phyloP scores from a whole-genome alignment of 2,329 filamentous ascomycete genomes.

The Bipolaris cookei region DNA sequence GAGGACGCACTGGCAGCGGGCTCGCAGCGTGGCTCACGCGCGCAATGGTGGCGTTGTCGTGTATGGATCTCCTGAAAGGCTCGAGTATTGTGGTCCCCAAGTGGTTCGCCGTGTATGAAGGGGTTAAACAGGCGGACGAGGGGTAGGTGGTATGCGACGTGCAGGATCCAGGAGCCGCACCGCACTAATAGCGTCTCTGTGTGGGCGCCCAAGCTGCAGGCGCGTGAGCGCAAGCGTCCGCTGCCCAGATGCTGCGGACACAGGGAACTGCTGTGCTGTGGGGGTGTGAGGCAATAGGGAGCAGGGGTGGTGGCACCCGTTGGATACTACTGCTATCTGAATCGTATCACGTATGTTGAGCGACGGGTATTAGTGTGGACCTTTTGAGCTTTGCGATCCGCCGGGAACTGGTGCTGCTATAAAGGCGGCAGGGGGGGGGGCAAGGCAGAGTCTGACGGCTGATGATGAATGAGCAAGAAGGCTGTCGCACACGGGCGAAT shows the following conservation, averaged over 20 bases:
- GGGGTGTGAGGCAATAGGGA: slow-evolving; percentile 35
- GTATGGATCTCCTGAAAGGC: slow-evolving; percentile 28
- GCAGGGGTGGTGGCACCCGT: slow-evolving; percentile 31
- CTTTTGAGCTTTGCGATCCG: slow-evolving; percentile 17
- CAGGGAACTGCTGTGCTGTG: slow-evolving; percentile 49
- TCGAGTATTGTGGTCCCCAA: slow-evolving; percentile 21
- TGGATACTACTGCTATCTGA: slow-evolving; percentile 21
- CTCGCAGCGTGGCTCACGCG: slow-evolving; percentile 47
- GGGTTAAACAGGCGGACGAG: slow-evolving; percentile 31
- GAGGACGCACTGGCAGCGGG: slow-evolving; percentile 29
- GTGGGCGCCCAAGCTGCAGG: slow-evolving; percentile 23
- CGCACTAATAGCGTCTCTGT: slow-evolving; percentile 27
- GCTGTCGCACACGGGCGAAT: slow-evolving; percentile 15
- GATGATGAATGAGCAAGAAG: background rate
- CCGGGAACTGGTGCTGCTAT: slow-evolving; percentile 24
- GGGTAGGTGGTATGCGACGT: slow-evolving; percentile 35
- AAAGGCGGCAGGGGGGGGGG: slow-evolving; percentile 15
- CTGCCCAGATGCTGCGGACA: slow-evolving; percentile 36
- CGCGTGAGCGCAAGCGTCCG: slow-evolving; percentile 32
- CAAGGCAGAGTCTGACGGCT: slow-evolving; percentile 23
- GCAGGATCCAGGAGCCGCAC: slow-evolving; percentile 38
- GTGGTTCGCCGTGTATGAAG: slow-evolving; percentile 29
- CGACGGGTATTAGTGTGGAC: slow-evolving; percentile 21
- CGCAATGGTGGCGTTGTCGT: slow-evolving; percentile 36
- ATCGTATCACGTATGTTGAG: slow-evolving; percentile 22